These are phyloP conservation scores for Kandelia obovata DNA, from an alignment of 345 rosid species.

Conservation along the genomic window DNA sequence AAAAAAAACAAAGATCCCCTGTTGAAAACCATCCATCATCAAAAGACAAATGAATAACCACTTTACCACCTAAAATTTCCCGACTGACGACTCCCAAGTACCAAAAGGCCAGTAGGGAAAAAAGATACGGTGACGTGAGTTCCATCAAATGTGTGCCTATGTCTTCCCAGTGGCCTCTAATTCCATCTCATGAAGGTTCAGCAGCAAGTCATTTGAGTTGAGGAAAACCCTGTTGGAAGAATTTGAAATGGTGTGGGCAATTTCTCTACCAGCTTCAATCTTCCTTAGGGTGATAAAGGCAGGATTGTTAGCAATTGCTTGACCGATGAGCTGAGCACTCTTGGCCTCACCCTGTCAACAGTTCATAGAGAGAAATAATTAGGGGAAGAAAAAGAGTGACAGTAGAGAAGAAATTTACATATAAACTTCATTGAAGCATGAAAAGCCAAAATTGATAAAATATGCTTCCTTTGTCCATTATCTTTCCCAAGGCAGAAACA, in stretches of 20 bases:
- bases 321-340: constrained; percentile 91
- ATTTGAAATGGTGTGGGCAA: constrained; percentile 66
- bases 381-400: background rate
- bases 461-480: background rate
- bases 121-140: background rate
- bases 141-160: constrained; percentile 14
- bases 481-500: background rate
- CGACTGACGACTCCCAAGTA: too few species aligned
- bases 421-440: background rate
- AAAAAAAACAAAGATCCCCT: too few species aligned
- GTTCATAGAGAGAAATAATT: constrained; percentile 1
- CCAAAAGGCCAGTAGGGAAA: too few species aligned
- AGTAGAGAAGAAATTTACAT: background rate
- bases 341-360: constrained; percentile 78
- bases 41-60: too few species aligned
- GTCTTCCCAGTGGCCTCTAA: constrained; percentile 42
- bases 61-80: too few species aligned
- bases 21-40: too few species aligned
- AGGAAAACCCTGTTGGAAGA: constrained; percentile 77
- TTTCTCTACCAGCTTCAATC: constrained; percentile 95
- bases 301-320: constrained; percentile 86
- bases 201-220: constrained; percentile 66
- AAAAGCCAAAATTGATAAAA: background rate
- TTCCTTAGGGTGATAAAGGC: constrained; percentile 88
- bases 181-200: constrained; percentile 74